Conservation (phyloP, 495 filamentous ascomycete species). For the Podospora bellae-mahoneyi region DNA sequence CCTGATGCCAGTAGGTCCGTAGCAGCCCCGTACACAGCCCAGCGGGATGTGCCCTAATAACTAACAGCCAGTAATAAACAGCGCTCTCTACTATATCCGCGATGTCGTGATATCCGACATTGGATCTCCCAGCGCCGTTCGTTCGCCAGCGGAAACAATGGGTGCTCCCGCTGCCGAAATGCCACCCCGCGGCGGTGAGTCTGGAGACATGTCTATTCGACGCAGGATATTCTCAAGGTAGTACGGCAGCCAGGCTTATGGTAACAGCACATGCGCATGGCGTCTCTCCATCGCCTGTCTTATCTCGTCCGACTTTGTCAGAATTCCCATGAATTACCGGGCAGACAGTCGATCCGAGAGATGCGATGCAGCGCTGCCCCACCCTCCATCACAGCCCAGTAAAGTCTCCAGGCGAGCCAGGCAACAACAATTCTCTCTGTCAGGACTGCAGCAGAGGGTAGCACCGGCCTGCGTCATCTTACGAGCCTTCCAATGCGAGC, state of each 20-base stretch:
- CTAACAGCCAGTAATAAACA: not conserved
- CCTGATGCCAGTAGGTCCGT: not conserved
- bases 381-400: slow-evolving; percentile 13
- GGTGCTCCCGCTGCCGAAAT: slow-evolving; percentile 11
- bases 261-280: not conserved
- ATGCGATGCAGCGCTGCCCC: slow-evolving; percentile 6
- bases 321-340: not conserved
- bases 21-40: not conserved
- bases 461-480: slow-evolving; percentile 13
- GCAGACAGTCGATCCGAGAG: not conserved
- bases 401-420: not conserved
- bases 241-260: not conserved
- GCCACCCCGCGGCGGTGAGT: slow-evolving; percentile 12
- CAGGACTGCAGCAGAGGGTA: slow-evolving; percentile 5
- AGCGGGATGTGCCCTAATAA: not conserved
- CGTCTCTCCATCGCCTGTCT: not conserved
- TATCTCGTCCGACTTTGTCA: not conserved
- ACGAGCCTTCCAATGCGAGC: slow-evolving; percentile 13
- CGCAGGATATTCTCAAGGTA: not conserved
- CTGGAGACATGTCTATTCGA: not conserved
- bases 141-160: slow-evolving; percentile 12
- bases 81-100: not conserved
- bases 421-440: slow-evolving; percentile 7
- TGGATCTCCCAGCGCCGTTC: slow-evolving; percentile 6
- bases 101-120: not conserved